Evolutionary conservation across 2,329 filamentous ascomycete genomes (phyloP).

Genomic region (Biscogniauxia marginata): DNA sequence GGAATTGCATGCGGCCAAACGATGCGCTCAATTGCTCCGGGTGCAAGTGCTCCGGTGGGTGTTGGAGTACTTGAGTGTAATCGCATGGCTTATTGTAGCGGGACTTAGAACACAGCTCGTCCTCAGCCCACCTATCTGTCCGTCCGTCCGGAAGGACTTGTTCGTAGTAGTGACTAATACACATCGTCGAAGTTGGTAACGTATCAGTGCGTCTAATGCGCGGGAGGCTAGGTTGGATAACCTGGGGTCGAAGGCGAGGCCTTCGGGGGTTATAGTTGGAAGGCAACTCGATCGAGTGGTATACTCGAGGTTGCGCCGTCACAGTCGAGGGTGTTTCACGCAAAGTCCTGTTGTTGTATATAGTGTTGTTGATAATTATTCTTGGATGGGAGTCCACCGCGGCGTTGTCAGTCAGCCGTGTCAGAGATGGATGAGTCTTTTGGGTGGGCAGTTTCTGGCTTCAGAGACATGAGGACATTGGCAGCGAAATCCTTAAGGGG

Average conservation of each 20-base stretch:
- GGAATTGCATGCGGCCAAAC: constrained; percentile 36
- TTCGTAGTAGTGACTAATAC: constrained; percentile 46
- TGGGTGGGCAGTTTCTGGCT: constrained; percentile 17
- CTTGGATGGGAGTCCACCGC: constrained; percentile 24
- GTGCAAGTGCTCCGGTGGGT: constrained; percentile 38
- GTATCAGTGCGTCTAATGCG: constrained; percentile 27
- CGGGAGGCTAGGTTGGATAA: constrained; percentile 25
- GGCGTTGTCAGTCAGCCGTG: constrained; percentile 20
- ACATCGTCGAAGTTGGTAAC: constrained; percentile 42
- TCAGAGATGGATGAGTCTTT: constrained; percentile 20
- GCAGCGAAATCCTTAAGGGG: constrained; percentile 6
- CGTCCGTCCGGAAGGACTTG: constrained; percentile 48
- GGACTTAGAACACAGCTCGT: constrained; percentile 38
- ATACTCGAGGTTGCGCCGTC: constrained; percentile 12
- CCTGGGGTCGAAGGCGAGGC: constrained; percentile 16
- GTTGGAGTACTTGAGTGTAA: constrained; percentile 40
- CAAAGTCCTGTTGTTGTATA: constrained; percentile 18
- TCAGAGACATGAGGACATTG: constrained; percentile 25
- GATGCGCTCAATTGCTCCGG: constrained; percentile 33
- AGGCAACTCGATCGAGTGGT: constrained; percentile 12
- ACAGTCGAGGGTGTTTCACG: constrained; percentile 13
- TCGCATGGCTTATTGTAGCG: constrained; percentile 42
- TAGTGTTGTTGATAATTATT: constrained; percentile 27
- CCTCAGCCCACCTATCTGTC: constrained; percentile 34
- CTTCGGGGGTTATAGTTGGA: constrained; percentile 7